These are phyloP conservation scores for Xanthoparmelia taractica DNA, from an alignment of 495 filamentous ascomycete genomes.

Conservation along the genomic window DNA sequence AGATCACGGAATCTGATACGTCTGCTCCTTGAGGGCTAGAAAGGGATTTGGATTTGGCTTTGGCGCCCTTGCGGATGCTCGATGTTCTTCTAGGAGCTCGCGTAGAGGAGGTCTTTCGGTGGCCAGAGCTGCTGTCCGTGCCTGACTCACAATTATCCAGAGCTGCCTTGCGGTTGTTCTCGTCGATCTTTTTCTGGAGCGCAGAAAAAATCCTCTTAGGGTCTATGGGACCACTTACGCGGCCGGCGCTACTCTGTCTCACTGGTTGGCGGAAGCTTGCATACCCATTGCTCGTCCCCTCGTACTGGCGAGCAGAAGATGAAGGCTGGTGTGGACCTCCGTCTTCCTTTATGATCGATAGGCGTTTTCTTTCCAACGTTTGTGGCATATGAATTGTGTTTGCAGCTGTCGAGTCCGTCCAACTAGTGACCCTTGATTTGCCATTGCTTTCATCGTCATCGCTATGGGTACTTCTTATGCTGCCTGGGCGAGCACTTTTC, in stretches of 20 bases:
- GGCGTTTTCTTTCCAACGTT: conserved; percentile 43
- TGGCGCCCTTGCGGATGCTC: conserved; percentile 4
- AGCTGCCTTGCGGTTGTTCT: conserved; percentile 27
- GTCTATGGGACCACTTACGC: conserved; percentile 17
- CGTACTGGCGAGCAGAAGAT: conserved; percentile 14
- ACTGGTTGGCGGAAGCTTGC: conserved; percentile 19
- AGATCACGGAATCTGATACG: not conserved
- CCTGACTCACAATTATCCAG: conserved; percentile 31
- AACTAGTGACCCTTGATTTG: conserved; percentile 66
- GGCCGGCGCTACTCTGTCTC: conserved; percentile 19
- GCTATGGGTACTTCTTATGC: conserved; percentile 45
- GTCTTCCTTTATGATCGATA: conserved; percentile 62
- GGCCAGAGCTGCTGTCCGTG: conserved; percentile 30
- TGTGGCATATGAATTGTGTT: conserved; percentile 39
- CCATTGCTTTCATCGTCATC: conserved; percentile 44
- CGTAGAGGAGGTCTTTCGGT: conserved; percentile 32
- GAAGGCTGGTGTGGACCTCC: conserved; percentile 41
- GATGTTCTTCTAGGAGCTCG: conserved; percentile 23
- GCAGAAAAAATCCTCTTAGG: conserved; percentile 62
- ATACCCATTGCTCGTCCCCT: conserved; percentile 7
- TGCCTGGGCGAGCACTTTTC: conserved; percentile 41
- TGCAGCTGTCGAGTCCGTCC: conserved; percentile 56
- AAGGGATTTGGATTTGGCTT: not conserved
- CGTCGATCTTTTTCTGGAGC: conserved; percentile 57
- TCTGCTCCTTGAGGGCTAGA: not conserved